These are phyloP conservation scores for Falciphora oryzae DNA, from an alignment of 2,329 filamentous ascomycete species.

Conservation along the genomic window DNA sequence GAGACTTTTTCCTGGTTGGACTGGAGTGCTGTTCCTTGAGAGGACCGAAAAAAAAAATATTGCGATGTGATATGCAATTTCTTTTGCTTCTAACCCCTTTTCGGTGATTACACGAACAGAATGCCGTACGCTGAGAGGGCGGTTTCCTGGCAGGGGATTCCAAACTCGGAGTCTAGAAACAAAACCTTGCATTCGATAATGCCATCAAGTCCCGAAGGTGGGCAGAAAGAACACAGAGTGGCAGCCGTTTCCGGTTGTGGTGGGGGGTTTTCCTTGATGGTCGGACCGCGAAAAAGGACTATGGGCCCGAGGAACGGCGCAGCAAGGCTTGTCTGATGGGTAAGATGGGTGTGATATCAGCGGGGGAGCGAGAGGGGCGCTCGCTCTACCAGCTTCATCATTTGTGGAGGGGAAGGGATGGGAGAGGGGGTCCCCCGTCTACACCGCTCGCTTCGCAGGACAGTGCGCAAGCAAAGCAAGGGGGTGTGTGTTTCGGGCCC, in stretches of 20 bases:
- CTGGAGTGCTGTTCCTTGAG: neutral
- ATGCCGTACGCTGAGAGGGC: too few relatives aligned
- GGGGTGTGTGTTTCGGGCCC: neutral
- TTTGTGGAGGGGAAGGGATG: neutral
- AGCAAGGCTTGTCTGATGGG: too few relatives aligned
- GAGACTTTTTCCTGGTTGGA: neutral
- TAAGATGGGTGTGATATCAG: neutral
- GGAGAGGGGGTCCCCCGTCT: neutral
- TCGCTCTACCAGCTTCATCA: neutral
- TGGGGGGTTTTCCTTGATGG: too few relatives aligned
- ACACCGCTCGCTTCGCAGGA: slow-evolving; percentile 1
- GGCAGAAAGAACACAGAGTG: too few relatives aligned
- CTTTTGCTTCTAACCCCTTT: neutral
- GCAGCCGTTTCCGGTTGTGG: too few relatives aligned
- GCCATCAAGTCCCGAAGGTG: too few relatives aligned
- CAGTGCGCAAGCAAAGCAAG: neutral
- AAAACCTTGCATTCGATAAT: neutral
- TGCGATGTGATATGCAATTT: neutral
- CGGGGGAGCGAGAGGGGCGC: neutral
- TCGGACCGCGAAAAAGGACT: too few relatives aligned
- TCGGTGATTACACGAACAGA: too few relatives aligned
- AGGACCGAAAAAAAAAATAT: too few relatives aligned
- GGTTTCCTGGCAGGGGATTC: too few relatives aligned
- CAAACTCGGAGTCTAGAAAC: too few relatives aligned
- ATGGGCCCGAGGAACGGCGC: too few relatives aligned